Conservation (phyloP, 306 rosid genomes). For the Prunus davidiana region DNA sequence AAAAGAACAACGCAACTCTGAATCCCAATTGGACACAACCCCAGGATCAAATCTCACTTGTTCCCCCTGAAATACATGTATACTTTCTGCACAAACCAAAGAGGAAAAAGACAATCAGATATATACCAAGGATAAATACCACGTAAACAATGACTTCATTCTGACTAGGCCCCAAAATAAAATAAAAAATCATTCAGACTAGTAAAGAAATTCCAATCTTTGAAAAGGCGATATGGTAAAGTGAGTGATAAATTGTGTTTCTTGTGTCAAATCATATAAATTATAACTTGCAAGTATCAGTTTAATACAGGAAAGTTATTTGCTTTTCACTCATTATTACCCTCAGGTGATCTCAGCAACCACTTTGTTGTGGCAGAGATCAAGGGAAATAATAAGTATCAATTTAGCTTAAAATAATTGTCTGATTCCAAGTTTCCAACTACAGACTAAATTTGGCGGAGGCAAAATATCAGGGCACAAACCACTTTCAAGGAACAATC, state of each 20-base stretch:
- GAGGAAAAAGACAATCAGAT: neutral
- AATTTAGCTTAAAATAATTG: too few species aligned
- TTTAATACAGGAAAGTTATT: neutral
- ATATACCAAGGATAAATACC: neutral
- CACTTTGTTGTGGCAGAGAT: too few species aligned
- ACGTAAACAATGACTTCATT: neutral
- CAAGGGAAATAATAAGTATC: neutral
- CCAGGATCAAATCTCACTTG: conserved; percentile 46
- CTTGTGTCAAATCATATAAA: too few species aligned
- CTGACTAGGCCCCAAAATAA: neutral
- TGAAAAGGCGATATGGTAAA: neutral
- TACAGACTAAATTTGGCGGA: neutral
- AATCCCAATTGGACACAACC: conserved; percentile 25
- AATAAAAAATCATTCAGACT: neutral
- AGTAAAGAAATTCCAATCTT: neutral
- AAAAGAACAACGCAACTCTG: conserved; percentile 17
- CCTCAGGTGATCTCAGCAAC: neutral
- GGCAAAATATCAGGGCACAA: neutral
- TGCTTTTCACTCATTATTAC: neutral
- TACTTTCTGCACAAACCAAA: conserved; percentile 67
- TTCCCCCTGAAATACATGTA: conserved; percentile 89
- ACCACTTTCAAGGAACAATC: neutral
- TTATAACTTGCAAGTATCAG: neutral
- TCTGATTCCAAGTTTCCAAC: neutral
- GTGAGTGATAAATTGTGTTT: neutral